Evolutionary conservation across 495 filamentous ascomycete species (phyloP).

Genomic region (Beverwykella pulmonaria): DNA sequence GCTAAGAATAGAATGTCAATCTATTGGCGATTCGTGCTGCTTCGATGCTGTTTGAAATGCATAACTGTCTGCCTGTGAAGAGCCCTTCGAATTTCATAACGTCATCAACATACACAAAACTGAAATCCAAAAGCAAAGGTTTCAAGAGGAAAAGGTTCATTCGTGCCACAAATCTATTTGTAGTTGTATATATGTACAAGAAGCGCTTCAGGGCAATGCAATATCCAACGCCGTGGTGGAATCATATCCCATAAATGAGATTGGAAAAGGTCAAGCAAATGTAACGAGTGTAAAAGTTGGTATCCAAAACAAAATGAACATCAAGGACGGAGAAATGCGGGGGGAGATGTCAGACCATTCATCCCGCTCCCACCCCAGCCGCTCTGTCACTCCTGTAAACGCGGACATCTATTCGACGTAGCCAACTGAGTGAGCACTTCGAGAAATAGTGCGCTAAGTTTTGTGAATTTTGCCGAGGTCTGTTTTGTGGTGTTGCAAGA

Average conservation of each 20-base stretch:
- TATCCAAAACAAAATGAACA: not conserved
- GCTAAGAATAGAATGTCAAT: not conserved
- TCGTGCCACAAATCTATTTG: not conserved
- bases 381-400: not conserved
- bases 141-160: not conserved
- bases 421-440: not conserved
- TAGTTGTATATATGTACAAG: not conserved
- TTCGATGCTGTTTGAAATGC: not conserved
- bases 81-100: too few species aligned
- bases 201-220: not conserved
- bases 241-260: not conserved
- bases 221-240: not conserved
- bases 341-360: not conserved
- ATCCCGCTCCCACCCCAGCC: not conserved
- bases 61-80: not conserved
- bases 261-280: not conserved
- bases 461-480: too few species aligned
- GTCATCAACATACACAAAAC: not conserved
- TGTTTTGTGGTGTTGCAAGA: too few species aligned
- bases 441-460: too few species aligned
- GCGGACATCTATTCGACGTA: not conserved
- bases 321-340: not conserved
- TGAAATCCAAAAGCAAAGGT: not conserved
- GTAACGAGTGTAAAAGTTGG: not conserved
- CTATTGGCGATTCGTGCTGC: not conserved